Evolutionary conservation across 805 yeast species (phyloP), one percentile per base, ranked within the genome.

Genomic region (Lachancea dasiensis): DNA sequence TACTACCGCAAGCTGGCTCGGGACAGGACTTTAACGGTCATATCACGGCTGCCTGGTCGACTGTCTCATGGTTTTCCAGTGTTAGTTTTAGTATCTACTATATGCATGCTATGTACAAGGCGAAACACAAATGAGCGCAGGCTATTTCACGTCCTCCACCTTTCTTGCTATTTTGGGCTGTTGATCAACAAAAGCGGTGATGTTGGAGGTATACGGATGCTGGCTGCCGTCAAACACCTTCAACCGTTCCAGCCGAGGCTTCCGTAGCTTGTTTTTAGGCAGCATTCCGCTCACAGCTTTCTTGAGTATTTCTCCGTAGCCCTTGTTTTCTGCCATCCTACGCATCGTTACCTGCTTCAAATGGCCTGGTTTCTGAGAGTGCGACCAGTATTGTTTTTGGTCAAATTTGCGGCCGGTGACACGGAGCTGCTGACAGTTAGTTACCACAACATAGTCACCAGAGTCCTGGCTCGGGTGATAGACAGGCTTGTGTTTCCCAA

Each of bases 401-500:
- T 77, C 64, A 53, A 89, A 60, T 60, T 92, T 90, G 44, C 79
- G 81, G 46, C 97, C 97, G 0, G 96, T 79, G n/a, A 82, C 70
- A 49, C 79, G 79, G 52, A 92, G 61, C 47, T 77, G 77, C 41
- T 85, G 73, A 55, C 96, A 87, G 66, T 92, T 94, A 10, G 97
- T 84, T 2, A 90, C 96, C 9, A 92, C 97, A 9, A 92, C 97
- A 56, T 89, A 92, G 63, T 92, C 99, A 10, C 99, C 99, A 47
- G 80, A 77, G 64, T 92, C 99, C 58, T 82, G 55, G 6, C 81
- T 72, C 20, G 75, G 77, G 52, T 87, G 86, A 48, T 65, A 81
- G 0, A 86, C 74, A 3, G 99, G 99, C 68, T 92, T 92, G 67
- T 92, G 97, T 61, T 92, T 92, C n/a, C 99, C 99, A 64, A 85